Evolutionary conservation across 441 rosid genomes (phyloP), one percentile per base, ranked within the genome.

Genomic region (Hura crepitans): DNA sequence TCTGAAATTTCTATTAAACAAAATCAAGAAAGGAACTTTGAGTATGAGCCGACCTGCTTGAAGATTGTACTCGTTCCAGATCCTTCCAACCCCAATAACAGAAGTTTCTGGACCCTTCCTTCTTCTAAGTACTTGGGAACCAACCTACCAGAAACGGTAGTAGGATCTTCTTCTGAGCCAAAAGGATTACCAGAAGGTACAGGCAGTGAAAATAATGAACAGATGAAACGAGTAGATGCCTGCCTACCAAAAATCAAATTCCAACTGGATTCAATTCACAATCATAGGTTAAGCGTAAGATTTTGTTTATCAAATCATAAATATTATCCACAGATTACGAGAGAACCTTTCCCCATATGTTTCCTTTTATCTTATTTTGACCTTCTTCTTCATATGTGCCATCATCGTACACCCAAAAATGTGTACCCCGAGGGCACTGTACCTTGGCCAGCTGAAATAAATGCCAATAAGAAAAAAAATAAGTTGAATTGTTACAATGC

Each of bases 41-140:
- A 51, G 60, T 35, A 54, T 9, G 58, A 30, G 13, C 56, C 59
- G 53, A 89, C 97, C 92, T 92, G 98, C 87, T 90, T 92, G 77
- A 90, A 92, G 53, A 92, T 82, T n/a, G 97, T 92, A 74, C 97
- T 90, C 27, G 97, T 90, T 78, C 96, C 96, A 33, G 97, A 87
- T 56, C 98, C 95, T 79, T 87, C 81, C 27, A 81, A 73, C 56
- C 98, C 97, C 50, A 90, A 79, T 71, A 92, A 80, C 17, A 92
- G 83, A 77, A 92, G 83, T 74, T 90, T 93, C 75, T 90, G 89
- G 57, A 77, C 76, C 74, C 74, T 85, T 72, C 80, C 83, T 69
- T 90, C 89, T 72, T 87, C 97, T 57, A 89, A 51, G 85, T 90
- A 90, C 62, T 81, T 75, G 4, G 91, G 91, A 69, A 86, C 74